phyloP scores from a whole-genome alignment of 208 protist species.

The Phytomonas francai region DNA sequence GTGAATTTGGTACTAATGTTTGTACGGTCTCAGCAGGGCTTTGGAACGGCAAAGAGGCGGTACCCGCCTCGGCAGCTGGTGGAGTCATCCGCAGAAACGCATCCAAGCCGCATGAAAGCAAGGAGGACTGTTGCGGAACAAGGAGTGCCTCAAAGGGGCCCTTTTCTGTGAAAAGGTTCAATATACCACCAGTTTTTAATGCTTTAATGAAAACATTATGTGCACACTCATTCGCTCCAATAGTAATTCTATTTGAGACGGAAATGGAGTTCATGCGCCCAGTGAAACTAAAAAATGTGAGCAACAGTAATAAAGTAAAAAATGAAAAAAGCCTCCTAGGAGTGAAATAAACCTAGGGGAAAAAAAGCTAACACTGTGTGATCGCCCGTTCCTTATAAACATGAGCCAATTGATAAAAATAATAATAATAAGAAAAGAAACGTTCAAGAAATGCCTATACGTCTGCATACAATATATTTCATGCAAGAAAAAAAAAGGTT shows the following conservation, averaged over 20 bases:
- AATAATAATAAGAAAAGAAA: conserved; percentile 9
- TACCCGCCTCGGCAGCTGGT: no score
- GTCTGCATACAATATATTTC: neutral
- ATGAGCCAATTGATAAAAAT: conserved; percentile 3
- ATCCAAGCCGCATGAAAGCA: conserved; percentile 15
- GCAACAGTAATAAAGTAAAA: conserved; percentile 10
- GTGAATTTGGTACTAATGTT: no score
- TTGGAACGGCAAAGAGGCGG: no score
- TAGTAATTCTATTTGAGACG: neutral
- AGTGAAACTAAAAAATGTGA: no score
- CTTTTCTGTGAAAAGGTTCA: conserved; percentile 17
- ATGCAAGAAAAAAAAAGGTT: conserved; percentile 1
- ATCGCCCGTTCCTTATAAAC: no score
- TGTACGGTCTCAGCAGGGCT: no score
- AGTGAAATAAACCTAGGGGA: no score
- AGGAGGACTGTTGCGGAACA: conserved; percentile 39
- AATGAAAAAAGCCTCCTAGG: conserved; percentile 3
- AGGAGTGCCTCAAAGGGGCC: conserved; percentile 42
- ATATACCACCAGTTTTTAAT: conserved; percentile 36
- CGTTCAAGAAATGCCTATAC: conserved; percentile 5
- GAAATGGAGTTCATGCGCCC: no score
- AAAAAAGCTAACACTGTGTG: no score
- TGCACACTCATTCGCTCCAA: conserved; percentile 23
- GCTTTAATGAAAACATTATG: conserved; percentile 39
- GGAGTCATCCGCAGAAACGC: conserved; percentile 21